These are phyloP conservation scores for Micractinium sp. DNA, from an alignment of 139 green algal species.

Conservation along the genomic window DNA sequence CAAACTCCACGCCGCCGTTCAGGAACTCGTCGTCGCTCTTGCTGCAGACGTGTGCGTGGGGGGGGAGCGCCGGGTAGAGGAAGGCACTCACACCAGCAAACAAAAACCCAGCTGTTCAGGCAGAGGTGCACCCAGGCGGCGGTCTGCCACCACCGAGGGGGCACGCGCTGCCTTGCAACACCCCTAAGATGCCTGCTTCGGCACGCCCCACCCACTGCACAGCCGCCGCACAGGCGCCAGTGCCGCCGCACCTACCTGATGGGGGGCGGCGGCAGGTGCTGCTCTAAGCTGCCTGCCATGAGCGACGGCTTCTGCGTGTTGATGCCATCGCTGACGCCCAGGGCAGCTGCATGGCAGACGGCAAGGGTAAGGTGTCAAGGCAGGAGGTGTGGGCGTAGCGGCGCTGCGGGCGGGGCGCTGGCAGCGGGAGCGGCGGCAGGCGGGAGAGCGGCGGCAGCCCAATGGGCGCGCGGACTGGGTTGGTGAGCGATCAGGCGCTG, in stretches of 20 bases:
- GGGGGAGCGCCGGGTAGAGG: too few relatives aligned
- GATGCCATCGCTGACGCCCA: constrained; percentile 32
- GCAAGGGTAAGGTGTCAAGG: not conserved
- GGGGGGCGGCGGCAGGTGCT: constrained; percentile 9
- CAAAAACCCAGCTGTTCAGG: too few relatives aligned
- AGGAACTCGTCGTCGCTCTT: constrained; percentile 74
- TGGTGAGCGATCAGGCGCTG: too few relatives aligned
- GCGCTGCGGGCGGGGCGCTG: not conserved
- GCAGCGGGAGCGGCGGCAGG: not conserved
- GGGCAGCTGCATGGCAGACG: not conserved
- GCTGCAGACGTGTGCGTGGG: constrained; percentile 36
- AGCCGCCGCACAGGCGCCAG: not conserved
- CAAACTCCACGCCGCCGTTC: constrained; percentile 76
- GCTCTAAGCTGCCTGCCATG: constrained; percentile 16
- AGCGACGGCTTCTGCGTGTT: constrained; percentile 42
- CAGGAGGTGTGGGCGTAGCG: not conserved
- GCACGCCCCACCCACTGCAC: not conserved
- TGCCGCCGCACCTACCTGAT: not conserved
- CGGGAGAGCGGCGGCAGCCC: not conserved
- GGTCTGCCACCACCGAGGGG: too few relatives aligned
- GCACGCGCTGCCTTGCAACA: too few relatives aligned
- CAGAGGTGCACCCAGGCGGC: too few relatives aligned
- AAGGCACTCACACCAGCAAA: too few relatives aligned
- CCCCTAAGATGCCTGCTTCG: not conserved
- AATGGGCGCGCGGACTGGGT: not conserved